Conservation (phyloP, 805 yeast species). For the Kazachstania africana region DNA sequence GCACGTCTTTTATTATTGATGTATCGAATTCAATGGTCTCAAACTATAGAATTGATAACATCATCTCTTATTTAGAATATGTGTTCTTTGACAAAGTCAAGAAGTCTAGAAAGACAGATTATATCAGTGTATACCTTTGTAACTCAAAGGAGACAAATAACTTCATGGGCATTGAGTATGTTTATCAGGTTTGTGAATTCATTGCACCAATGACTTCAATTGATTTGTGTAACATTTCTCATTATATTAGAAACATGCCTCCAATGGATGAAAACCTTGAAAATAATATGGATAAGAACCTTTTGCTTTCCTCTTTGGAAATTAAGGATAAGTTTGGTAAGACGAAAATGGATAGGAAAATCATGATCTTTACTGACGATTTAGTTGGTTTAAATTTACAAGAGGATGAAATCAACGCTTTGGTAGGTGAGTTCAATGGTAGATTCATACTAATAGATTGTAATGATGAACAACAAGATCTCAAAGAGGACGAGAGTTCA, state of each 20-base stretch:
- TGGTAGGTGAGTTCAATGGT: constrained; percentile 12
- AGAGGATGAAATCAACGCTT: constrained; percentile 15
- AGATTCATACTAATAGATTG: constrained; percentile 18
- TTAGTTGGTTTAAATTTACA: constrained; percentile 14
- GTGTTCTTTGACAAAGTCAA: constrained; percentile 18
- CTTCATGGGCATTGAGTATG: constrained; percentile 12
- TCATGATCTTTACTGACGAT: constrained; percentile 20
- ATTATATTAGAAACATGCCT: constrained; percentile 1
- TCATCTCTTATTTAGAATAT: constrained; percentile 18
- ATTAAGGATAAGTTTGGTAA: constrained; percentile 14
- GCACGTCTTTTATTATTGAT: constrained; percentile 20
- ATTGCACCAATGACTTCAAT: constrained; percentile 15
- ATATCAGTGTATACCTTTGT: constrained; percentile 13
- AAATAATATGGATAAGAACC: constrained; percentile 12
- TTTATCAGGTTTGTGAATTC: constrained; percentile 10
- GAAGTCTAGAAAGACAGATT: constrained; percentile 23
- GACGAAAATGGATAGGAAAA: constrained; percentile 15
- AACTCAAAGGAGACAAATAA: constrained; percentile 10
- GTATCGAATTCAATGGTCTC: constrained; percentile 13
- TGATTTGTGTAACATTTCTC: constrained; percentile 3
- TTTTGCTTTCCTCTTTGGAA: constrained; percentile 16
- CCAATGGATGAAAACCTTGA: background rate
- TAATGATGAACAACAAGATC: constrained; percentile 1
- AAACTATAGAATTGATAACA: constrained; percentile 6
- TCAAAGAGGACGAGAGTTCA: constrained; percentile 1